Base-by-base conservation (phyloP, 2,329 filamentous ascomycete genomes). In the Microsporum audouinii region DNA sequence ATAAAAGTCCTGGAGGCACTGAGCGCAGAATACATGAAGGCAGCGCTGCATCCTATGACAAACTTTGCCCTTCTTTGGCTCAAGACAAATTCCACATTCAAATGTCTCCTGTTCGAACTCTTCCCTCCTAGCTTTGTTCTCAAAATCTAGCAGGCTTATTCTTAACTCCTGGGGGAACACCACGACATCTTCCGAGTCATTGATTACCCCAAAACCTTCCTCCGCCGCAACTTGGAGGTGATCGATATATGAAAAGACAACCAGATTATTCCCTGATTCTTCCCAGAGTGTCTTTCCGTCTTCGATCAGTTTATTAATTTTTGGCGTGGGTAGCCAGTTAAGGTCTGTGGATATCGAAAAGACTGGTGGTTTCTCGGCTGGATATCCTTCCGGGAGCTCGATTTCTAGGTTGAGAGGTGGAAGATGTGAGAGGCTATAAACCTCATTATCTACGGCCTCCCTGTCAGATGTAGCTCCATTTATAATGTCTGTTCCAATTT, bases 1-100 rank as follows among this genome's bases (percentile, higher is more conserved):
- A 79, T 95, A 97, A 67, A 92, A 96, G 67, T 92, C 89, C 64
- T 89, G 87, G 2, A 99, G 78, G 69, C 94, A 99, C n/a, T 84
- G 74, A 17, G 87, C 77, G 72, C 94, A 99, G 70, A 97, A 99
- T 41, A 97, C 90, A 71, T 99, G 92, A 0, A 84, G 85, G 72
- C 94, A 99, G 62, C 87, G 84, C 53, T 88, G 75, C 80, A 97
- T 86, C 47, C 84, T 83, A 75, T 97, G 88, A 71, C 94, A 97
- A 8, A 79, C 82, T 0, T 78, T 75, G 1, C 94, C 94, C 71
- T 95, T 96, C 73, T 96, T 96, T 0, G 91, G 91, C 72, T 97
- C 92, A 55, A 96, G 75, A 70, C 91, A 96, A 56, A 97, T 82
- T 1, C 88, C 89, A 66, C 92, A 97, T 59, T 91, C 85, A 70